Evolutionary conservation across 2,329 filamentous ascomycete genomes (phyloP), one percentile per base, ranked within the genome.

Genomic region (Emergomyces orientalis): DNA sequence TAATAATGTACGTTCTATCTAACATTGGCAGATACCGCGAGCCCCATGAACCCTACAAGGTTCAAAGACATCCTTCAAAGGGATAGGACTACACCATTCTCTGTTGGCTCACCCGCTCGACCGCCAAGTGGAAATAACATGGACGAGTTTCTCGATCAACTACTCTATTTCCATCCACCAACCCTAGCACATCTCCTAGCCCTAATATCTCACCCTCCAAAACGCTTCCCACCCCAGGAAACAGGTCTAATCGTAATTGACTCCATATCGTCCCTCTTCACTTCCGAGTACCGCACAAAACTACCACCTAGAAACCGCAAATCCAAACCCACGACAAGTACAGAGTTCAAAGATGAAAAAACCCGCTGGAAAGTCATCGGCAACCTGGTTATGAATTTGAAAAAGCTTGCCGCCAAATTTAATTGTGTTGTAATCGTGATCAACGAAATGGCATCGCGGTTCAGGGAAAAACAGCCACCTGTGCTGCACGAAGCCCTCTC

Each of bases 361-460:
- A 67, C 66, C 62, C 67, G 66, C 43, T 85, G 81, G 74, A 81
- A 82, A 63, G 81, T 96, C 34, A 84, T 90, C 64, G 86, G 84
- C 63, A 84, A 87, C 3, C 76, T 97, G 13, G 78, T 81, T 6
- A 78, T 78, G 3, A 77, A 78, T 45, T 75, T 87, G 3, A 84
- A 88, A 65, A 92, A 88, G 69, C 81, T 96, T 13, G 90, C 92
- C 4, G 86, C 88, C 13, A 83, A 87, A 37, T 83, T 85, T 66
- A 83, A 89, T 69, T 80, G 92, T 60, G 88, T 90, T 30, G 80
- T 96, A 51, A 79, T 96, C 2, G 73, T 94, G 25, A 81, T 91
- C 58, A 91, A 87, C 45, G 91, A 95, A 72, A 90, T 88, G 64
- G 88, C 87, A 51, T 95, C 90, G n/a, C 88, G 87, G 67, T 87